Conservation (phyloP, 2,329 filamentous ascomycete genomes). For the Epichloe hybrida region DNA sequence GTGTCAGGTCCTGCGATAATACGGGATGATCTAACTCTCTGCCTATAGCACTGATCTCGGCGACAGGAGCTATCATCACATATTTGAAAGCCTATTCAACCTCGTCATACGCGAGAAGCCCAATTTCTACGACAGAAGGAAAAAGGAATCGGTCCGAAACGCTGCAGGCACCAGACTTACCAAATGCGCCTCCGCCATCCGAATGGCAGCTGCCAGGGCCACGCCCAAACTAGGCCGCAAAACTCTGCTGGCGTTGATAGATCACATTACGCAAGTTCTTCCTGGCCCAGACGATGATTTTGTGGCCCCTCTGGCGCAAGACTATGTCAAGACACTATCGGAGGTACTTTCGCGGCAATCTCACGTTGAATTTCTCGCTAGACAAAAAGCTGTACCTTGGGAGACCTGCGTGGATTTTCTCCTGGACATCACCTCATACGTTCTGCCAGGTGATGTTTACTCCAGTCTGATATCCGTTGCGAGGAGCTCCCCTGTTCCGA, state of each 20-base stretch:
- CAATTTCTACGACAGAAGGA: conserved; percentile 41
- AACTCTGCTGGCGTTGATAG: conserved; percentile 64
- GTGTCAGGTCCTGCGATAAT: not conserved
- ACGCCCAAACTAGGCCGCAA: conserved; percentile 56
- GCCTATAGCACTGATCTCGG: conserved; percentile 33
- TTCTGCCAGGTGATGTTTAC: conserved; percentile 26
- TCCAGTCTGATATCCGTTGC: not conserved
- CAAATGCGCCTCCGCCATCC: conserved; percentile 57
- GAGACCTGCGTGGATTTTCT: conserved; percentile 57
- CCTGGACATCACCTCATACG: conserved; percentile 41
- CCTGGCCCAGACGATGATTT: conserved; percentile 46
- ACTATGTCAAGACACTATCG: conserved; percentile 67
- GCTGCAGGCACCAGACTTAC: conserved; percentile 44
- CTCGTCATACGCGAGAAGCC: conserved; percentile 55
- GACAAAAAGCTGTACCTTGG: conserved; percentile 48
- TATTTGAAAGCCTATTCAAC: conserved; percentile 70
- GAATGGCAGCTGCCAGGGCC: conserved; percentile 57
- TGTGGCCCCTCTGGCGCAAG: conserved; percentile 56
- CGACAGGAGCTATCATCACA: conserved; percentile 67
- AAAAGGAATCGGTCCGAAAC: conserved; percentile 30
- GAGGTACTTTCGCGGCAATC: conserved; percentile 57
- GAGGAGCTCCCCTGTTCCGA: conserved; percentile 32
- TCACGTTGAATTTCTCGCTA: conserved; percentile 66
- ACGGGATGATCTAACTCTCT: not conserved
- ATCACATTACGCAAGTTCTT: conserved; percentile 69